Evolutionary conservation across 2,329 filamentous ascomycete genomes (phyloP).

Genomic region (Sclerotinia spermophila): DNA sequence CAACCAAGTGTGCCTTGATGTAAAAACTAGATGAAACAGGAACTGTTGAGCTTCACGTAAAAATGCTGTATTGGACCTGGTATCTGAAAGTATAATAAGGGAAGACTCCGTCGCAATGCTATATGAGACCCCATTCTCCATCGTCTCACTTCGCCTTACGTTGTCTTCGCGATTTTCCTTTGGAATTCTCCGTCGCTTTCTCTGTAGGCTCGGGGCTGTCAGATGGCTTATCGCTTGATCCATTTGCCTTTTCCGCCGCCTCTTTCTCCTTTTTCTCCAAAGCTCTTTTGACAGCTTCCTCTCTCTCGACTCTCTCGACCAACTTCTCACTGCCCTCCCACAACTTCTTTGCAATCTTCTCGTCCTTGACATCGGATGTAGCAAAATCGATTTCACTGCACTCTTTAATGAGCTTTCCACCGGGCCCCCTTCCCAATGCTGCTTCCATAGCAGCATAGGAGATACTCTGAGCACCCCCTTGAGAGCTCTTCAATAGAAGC

Average conservation of each 20-base stretch:
- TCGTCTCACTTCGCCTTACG: conserved; percentile 31
- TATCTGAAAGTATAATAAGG: conserved; percentile 2
- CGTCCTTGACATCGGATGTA: conserved; percentile 71
- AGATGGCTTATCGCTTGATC: conserved; percentile 21
- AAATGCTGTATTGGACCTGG: background rate
- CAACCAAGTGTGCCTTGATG: background rate
- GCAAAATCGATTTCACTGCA: conserved; percentile 73
- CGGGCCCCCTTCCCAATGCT: conserved; percentile 58
- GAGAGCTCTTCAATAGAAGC: conserved; percentile 80
- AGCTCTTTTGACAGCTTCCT: conserved; percentile 57
- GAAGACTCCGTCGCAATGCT: conserved; percentile 14
- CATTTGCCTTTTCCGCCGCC: conserved; percentile 34
- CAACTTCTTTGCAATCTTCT: conserved; percentile 74
- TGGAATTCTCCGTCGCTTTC: conserved; percentile 34
- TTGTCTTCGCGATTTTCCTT: conserved; percentile 33
- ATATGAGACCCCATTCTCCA: background rate
- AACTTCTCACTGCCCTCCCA: conserved; percentile 88
- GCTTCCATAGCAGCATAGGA: conserved; percentile 83
- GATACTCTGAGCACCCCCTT: conserved; percentile 82
- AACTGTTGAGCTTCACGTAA: background rate
- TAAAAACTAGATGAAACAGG: background rate
- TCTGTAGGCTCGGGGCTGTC: conserved; percentile 39
- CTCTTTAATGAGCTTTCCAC: conserved; percentile 80
- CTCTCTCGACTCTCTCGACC: conserved; percentile 77
- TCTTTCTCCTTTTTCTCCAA: conserved; percentile 41